These are phyloP conservation scores for Phylloporus sp. DNA, from an alignment of 1,284 basidiomycete species.

Conservation along the genomic window DNA sequence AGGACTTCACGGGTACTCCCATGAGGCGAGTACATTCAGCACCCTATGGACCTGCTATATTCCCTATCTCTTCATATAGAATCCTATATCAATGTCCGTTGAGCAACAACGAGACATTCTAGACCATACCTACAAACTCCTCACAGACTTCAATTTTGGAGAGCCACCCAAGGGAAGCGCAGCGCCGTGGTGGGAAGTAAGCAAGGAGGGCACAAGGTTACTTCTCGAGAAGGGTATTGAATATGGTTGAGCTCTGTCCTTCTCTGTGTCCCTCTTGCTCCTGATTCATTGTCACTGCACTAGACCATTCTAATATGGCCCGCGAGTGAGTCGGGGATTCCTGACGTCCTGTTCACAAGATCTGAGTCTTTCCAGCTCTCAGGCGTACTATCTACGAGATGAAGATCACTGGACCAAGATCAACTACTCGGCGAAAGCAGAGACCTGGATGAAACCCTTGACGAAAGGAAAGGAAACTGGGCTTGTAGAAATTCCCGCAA, in stretches of 20 bases:
- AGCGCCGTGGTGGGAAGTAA: constrained; percentile 83
- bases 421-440: constrained; percentile 62
- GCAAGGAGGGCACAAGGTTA: constrained; percentile 69
- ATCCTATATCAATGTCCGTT: constrained; percentile 63
- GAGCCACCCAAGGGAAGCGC: constrained; percentile 69
- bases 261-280: background rate
- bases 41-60: background rate
- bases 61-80: constrained; percentile 40
- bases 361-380: constrained; percentile 49
- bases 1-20: constrained; percentile 77
- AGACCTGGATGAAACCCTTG: constrained; percentile 80
- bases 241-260: constrained; percentile 56
- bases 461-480: constrained; percentile 67
- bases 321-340: constrained; percentile 50
- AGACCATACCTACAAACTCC: constrained; percentile 65
- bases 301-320: constrained; percentile 71
- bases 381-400: constrained; percentile 74
- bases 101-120: constrained; percentile 77
- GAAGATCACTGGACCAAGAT: constrained; percentile 79
- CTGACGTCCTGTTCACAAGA: background rate
- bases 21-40: constrained; percentile 51
- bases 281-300: constrained; percentile 8
- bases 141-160: constrained; percentile 74
- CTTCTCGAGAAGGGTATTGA: constrained; percentile 76
- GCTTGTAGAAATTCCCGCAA: constrained; percentile 74